Conservation (phyloP, 1,284 basidiomycete species). For the Cutaneotrichosporon arboriforme region DNA sequence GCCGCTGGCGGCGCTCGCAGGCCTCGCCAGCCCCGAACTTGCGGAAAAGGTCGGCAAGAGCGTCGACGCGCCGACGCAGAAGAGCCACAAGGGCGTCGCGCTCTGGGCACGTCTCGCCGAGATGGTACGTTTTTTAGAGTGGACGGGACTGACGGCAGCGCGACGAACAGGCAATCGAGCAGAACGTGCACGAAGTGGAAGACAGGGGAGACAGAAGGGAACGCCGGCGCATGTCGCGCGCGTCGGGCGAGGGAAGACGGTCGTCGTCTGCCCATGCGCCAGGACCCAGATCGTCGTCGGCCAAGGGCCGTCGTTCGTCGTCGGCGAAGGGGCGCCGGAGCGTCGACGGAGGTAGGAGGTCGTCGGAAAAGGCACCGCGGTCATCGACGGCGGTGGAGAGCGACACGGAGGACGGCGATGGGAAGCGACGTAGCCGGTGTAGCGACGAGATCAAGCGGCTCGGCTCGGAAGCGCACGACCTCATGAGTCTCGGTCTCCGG, state of each 20-base stretch:
- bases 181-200: not conserved
- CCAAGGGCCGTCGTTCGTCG: not conserved
- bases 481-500: not conserved
- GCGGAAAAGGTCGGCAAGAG: constrained; percentile 38
- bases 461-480: not conserved
- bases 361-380: not conserved
- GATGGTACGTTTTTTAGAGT: not conserved
- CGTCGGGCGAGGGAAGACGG: not conserved
- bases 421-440: not conserved
- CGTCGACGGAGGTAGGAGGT: not conserved
- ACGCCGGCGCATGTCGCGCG: not conserved
- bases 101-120: constrained; percentile 38
- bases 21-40: constrained; percentile 28
- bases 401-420: not conserved
- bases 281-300: not conserved
- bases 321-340: not conserved
- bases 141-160: not conserved
- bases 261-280: not conserved
- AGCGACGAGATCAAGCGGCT: not conserved
- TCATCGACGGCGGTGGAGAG: not conserved
- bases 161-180: not conserved
- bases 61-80: constrained; percentile 39
- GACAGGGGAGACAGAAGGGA: not conserved
- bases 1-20: constrained; percentile 38
- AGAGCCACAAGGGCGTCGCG: constrained; percentile 30